Evolutionary conservation across 352 stramenopile species (phyloP).

Genomic region (Globisporangium cederbergense): DNA sequence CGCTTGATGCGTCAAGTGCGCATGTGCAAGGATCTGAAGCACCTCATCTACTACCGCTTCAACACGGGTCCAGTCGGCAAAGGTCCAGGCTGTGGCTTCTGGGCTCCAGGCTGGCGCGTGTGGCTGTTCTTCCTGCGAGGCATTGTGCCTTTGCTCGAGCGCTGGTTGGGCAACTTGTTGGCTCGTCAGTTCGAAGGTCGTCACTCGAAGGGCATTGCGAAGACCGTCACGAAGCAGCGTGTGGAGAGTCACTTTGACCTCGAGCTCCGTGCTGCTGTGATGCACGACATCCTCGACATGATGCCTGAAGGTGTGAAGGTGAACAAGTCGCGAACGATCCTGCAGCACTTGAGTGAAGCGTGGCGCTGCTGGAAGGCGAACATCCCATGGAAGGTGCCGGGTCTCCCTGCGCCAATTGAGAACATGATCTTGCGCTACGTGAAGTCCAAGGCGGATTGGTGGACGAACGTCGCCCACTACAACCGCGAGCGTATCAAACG

Average conservation of each 20-base stretch:
- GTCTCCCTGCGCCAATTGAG: constrained; percentile 98
- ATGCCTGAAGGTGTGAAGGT: constrained; percentile 99
- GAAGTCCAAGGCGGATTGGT: constrained; percentile 98
- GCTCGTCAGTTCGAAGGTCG: constrained; percentile 99
- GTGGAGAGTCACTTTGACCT: constrained; percentile 99
- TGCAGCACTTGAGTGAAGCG: constrained; percentile 98
- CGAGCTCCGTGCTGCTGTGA: constrained; percentile 98
- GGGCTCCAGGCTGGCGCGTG: constrained; percentile 98
- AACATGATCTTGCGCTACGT: constrained; percentile 99
- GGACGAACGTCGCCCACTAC: constrained; percentile 99
- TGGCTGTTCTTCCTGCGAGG: constrained; percentile 99
- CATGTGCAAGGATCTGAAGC: constrained; percentile 99
- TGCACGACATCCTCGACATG: constrained; percentile 99
- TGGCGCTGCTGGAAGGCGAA: constrained; percentile 99
- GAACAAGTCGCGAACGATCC: constrained; percentile 98
- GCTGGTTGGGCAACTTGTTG: constrained; percentile 99
- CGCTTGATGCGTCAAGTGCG: constrained; percentile 95
- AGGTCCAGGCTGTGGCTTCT: constrained; percentile 98
- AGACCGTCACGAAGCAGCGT: constrained; percentile 99
- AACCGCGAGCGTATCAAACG: constrained; percentile 99
- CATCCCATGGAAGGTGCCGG: constrained; percentile 99
- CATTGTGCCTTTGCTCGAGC: constrained; percentile 97
- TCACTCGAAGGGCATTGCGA: constrained; percentile 98
- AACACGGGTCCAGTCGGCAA: constrained; percentile 99
- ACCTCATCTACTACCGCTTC: constrained; percentile 99